These are phyloP conservation scores for Paracoccidioides brasiliensis DNA, from an alignment of 2,329 filamentous ascomycete genomes.

Conservation along the genomic window DNA sequence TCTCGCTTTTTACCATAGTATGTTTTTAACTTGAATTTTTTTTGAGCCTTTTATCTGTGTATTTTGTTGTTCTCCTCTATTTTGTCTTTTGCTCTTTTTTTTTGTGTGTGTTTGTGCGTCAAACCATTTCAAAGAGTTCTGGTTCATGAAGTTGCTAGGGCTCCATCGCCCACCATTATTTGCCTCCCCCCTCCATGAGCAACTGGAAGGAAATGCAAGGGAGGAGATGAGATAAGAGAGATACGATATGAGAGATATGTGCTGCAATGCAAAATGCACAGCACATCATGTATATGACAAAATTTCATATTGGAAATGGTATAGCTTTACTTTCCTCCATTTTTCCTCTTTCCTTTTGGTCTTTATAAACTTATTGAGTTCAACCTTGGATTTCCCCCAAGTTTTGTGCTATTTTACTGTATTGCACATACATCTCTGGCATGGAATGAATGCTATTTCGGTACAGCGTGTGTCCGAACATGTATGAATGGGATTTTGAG, in stretches of 20 bases:
- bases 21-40: neutral
- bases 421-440: neutral
- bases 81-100: slow-evolving; percentile 5
- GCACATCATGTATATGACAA: neutral
- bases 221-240: neutral
- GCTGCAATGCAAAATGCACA: no score
- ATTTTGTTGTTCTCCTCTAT: neutral
- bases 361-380: neutral
- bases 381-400: neutral
- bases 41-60: neutral
- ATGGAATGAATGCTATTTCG: neutral
- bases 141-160: neutral
- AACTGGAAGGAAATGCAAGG: neutral
- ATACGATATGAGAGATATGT: neutral
- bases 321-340: slow-evolving; percentile 4
- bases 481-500: neutral
- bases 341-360: slow-evolving; percentile 5
- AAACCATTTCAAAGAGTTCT: neutral
- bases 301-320: slow-evolving; percentile 15
- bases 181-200: neutral
- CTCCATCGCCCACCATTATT: neutral
- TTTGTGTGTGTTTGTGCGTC: neutral
- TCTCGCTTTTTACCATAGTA: neutral
- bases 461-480: neutral
- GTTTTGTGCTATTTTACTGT: neutral